Base-by-base conservation (phyloP, 208 protist genomes). In the Acanthamoeba royreba region DNA sequence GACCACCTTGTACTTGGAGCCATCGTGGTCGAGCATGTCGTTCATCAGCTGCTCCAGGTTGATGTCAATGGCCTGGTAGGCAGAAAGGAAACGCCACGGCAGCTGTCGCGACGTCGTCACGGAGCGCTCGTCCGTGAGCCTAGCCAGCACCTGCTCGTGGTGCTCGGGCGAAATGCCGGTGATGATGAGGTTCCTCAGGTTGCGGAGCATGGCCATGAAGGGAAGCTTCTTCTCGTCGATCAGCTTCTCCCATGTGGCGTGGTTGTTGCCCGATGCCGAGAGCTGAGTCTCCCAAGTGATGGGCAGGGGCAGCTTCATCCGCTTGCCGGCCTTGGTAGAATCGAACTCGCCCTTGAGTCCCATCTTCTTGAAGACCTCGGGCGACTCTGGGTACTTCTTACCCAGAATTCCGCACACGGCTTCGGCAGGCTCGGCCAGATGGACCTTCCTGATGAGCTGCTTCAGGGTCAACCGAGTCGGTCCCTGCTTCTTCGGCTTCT, bases 151-250 rank as follows among this genome's bases (percentile, higher is more conserved):
- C 93, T 52, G 69, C 9, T 94, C 43, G 94, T 99, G 98, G 22
- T 98, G 97, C 3, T 47, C 53, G 0, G 93, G 49, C 17, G 77
- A 93, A 83, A 98, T 96, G 42, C 96, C 95, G n/a, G 95, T 96
- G 9, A 97, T 94, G 86, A 99, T 95, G 13, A 99, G 93, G 96
- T 99, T 99, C n/a, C 98, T 96, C n/a, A 99, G 81, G 94, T 99
- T 99, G 72, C 97, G 97, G 66, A 99, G 95, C 95, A 98, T 98
- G 31, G 98, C 98, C 98, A 99, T 99, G 95, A 99, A 99, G 17
- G 98, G 98, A 25, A 99, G 95, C 63, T 97, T 95, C n/a, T 95
- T 93, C 11, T 97, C 93, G 9, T 96, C 96, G n/a, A 99, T 94
- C 15, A 99, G 95, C 35, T 94, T 93, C 92, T 99, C 98, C 98